phyloP scores from a whole-genome alignment of 192 early-diverging fungal species.

The Backusella liffmaniae region DNA sequence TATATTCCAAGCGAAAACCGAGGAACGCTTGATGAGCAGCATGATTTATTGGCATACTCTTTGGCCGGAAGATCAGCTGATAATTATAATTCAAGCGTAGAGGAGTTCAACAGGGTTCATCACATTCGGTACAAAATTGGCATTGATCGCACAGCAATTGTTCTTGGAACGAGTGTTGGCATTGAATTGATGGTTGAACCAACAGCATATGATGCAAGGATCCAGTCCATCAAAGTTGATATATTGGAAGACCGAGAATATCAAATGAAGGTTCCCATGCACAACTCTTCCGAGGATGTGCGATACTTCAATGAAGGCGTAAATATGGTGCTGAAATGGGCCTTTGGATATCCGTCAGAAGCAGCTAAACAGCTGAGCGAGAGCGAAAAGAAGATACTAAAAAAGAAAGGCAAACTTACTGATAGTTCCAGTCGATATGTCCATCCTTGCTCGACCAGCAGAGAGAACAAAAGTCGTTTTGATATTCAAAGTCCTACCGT shows the following conservation, averaged over 20 bases:
- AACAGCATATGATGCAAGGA: not conserved
- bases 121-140: slow-evolving; percentile 7
- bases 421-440: not conserved
- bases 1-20: not conserved
- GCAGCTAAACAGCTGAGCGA: not conserved
- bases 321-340: slow-evolving; percentile 19
- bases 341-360: not conserved
- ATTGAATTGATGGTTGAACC: slow-evolving; percentile 16
- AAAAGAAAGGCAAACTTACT: not conserved
- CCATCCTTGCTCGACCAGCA: not conserved
- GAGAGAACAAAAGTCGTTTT: not conserved
- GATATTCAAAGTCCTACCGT: not conserved
- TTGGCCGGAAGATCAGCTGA: slow-evolving; percentile 15
- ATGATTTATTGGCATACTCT: slow-evolving; percentile 8
- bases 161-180: slow-evolving; percentile 18
- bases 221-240: slow-evolving; percentile 4
- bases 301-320: not conserved
- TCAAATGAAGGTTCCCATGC: not conserved
- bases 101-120: not conserved
- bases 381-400: not conserved
- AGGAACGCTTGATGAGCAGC: slow-evolving; percentile 19
- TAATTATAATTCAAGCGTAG: not conserved
- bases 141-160: slow-evolving; percentile 20
- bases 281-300: not conserved
- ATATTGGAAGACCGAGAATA: slow-evolving; percentile 15